Evolutionary conservation across 73 alveolate species (phyloP).

Genomic region (Halteria grandinella): DNA sequence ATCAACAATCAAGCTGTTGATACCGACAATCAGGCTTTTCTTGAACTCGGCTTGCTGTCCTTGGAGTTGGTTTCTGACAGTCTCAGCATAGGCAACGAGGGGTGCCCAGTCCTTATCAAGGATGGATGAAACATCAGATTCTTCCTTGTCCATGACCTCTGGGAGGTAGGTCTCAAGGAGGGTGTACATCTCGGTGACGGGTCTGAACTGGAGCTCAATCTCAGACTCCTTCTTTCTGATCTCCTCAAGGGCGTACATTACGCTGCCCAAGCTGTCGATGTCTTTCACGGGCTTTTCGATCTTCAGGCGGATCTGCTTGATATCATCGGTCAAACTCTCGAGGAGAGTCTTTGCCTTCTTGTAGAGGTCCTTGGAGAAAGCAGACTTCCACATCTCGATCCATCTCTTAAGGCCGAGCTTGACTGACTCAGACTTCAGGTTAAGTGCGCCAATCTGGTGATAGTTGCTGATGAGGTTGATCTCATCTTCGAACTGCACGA

Average conservation of each 20-base stretch:
- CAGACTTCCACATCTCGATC: constrained; percentile 84
- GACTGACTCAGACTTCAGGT: constrained; percentile 79
- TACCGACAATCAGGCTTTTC: constrained; percentile 72
- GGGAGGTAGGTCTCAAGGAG: constrained; percentile 91
- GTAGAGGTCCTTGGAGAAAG: constrained; percentile 91
- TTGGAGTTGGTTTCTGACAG: constrained; percentile 64
- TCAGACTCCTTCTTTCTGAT: constrained; percentile 97
- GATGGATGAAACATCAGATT: constrained; percentile 90
- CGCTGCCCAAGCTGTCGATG: constrained; percentile 97
- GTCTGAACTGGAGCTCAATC: constrained; percentile 98
- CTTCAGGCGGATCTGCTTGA: constrained; percentile 66
- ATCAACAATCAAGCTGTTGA: constrained; percentile 68
- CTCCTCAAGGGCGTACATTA: constrained; percentile 98
- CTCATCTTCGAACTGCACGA: constrained; percentile 88
- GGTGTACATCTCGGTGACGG: constrained; percentile 95
- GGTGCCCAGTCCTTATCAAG: constrained; percentile 91
- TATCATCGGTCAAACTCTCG: constrained; percentile 79
- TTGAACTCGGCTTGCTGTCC: constrained; percentile 84
- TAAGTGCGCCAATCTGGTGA: constrained; percentile 98
- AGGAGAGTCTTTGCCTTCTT: constrained; percentile 92
- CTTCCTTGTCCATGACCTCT: constrained; percentile 91
- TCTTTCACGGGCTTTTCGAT: constrained; percentile 86
- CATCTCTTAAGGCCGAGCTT: constrained; percentile 73
- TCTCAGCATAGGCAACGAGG: constrained; percentile 77
- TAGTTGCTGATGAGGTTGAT: constrained; percentile 86